Conservation (phyloP, 192 early-diverging fungal species). For the Gonapodya prolifera region DNA sequence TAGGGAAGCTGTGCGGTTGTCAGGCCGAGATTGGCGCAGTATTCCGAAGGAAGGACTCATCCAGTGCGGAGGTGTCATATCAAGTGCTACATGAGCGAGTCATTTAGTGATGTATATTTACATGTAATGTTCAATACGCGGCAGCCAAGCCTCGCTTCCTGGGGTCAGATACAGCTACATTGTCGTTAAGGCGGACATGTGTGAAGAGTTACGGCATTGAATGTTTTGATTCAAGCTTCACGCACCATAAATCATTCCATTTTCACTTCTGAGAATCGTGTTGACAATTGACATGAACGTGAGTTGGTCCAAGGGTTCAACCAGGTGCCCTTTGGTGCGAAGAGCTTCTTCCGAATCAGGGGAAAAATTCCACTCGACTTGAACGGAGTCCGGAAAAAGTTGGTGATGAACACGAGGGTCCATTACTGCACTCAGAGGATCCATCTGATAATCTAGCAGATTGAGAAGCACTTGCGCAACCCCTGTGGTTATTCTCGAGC, state of each 20-base stretch:
- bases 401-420: conserved; percentile 79
- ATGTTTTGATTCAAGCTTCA: too few species aligned
- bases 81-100: neutral
- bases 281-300: too few species aligned
- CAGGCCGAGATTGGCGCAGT: neutral
- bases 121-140: neutral
- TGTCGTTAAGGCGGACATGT: too few species aligned
- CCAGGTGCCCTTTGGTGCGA: conserved; percentile 25
- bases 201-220: too few species aligned
- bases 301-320: too few species aligned
- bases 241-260: too few species aligned
- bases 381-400: conserved; percentile 61
- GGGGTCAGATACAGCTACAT: too few species aligned
- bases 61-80: too few species aligned
- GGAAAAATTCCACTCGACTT: conserved; percentile 31
- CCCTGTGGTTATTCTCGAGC: conserved; percentile 67
- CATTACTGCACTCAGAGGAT: conserved; percentile 55
- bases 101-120: neutral
- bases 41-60: neutral
- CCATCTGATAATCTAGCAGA: conserved; percentile 56
- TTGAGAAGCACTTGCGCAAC: conserved; percentile 63
- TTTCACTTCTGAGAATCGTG: too few species aligned
- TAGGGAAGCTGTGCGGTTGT: neutral
- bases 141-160: too few species aligned
- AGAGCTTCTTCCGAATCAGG: conserved; percentile 18